Evolutionary conservation across 2,329 filamentous ascomycete species (phyloP).

Genomic region (Fusarium lyarnte): DNA sequence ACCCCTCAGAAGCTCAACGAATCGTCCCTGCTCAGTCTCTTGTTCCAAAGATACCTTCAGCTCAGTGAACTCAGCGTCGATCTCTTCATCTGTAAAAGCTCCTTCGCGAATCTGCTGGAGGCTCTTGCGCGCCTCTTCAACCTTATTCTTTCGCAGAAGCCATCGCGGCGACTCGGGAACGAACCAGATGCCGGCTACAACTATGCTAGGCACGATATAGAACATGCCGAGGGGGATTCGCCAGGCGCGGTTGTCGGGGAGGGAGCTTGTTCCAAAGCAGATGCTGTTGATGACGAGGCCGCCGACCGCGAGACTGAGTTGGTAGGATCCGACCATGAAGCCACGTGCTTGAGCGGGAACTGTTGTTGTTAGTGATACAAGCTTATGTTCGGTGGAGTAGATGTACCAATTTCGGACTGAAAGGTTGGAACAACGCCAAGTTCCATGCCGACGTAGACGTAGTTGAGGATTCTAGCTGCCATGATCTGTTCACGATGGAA

Average conservation of each 20-base stretch:
- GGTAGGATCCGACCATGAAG: constrained; percentile 49
- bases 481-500: constrained; percentile 33
- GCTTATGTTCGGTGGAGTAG: fast-evolving
- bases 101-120: constrained; percentile 23
- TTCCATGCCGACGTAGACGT: constrained; percentile 41
- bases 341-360: constrained; percentile 46
- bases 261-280: constrained; percentile 32
- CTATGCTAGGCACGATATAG: constrained; percentile 32
- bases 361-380: background rate
- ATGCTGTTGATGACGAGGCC: constrained; percentile 41
- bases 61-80: constrained; percentile 25
- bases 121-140: constrained; percentile 21
- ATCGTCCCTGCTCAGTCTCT: constrained; percentile 30
- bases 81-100: constrained; percentile 27
- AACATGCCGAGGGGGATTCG: constrained; percentile 38
- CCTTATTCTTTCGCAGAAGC: constrained; percentile 33
- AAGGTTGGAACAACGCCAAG: constrained; percentile 46
- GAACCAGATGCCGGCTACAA: constrained; percentile 27
- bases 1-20: constrained; percentile 15
- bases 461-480: constrained; percentile 37
- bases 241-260: constrained; percentile 35
- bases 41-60: constrained; percentile 18
- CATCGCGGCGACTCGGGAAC: constrained; percentile 43
- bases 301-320: constrained; percentile 44
- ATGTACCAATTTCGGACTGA: constrained; percentile 47